Evolutionary conservation across 768 basidiomycete genomes (phyloP).

Genomic region (Termitomyces sp.): DNA sequence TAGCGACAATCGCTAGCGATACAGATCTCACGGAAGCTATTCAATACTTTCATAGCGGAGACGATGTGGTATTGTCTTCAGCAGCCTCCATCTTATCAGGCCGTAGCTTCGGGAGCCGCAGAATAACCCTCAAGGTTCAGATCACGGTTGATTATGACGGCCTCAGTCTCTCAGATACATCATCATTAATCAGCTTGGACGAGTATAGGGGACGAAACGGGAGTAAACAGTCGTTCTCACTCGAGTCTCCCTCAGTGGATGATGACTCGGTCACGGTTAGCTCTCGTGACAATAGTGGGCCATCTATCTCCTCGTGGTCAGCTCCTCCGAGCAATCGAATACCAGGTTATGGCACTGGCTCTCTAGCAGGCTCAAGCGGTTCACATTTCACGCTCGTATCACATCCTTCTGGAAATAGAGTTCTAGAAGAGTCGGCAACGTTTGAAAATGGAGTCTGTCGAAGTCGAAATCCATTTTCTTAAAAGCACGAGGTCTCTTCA

Average conservation of each 20-base stretch:
- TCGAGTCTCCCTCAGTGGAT: slow-evolving; percentile 41
- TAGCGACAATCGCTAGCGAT: slow-evolving; percentile 61
- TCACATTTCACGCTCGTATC: slow-evolving; percentile 12
- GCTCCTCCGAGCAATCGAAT: background rate
- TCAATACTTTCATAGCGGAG: slow-evolving; percentile 78
- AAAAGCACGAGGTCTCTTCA: slow-evolving; percentile 20
- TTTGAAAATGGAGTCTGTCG: background rate
- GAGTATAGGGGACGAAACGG: slow-evolving; percentile 59
- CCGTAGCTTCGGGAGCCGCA: slow-evolving; percentile 58
- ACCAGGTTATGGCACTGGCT: background rate
- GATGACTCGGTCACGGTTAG: slow-evolving; percentile 76
- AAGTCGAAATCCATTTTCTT: slow-evolving; percentile 21
- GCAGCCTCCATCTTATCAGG: slow-evolving; percentile 72
- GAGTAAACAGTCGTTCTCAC: slow-evolving; percentile 52
- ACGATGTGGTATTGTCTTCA: slow-evolving; percentile 67
- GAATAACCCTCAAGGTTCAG: slow-evolving; percentile 72
- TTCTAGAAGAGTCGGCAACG: background rate
- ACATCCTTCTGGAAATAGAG: background rate
- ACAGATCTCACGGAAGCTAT: slow-evolving; percentile 82
- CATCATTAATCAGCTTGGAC: slow-evolving; percentile 74
- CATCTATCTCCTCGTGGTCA: slow-evolving; percentile 14
- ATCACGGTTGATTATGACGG: slow-evolving; percentile 88
- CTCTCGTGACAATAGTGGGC: slow-evolving; percentile 50
- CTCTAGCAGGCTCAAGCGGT: slow-evolving; percentile 4
- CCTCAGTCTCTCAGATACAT: slow-evolving; percentile 84